These are phyloP conservation scores for Acacia confusa DNA, from an alignment of 306 rosid species.

Conservation along the genomic window DNA sequence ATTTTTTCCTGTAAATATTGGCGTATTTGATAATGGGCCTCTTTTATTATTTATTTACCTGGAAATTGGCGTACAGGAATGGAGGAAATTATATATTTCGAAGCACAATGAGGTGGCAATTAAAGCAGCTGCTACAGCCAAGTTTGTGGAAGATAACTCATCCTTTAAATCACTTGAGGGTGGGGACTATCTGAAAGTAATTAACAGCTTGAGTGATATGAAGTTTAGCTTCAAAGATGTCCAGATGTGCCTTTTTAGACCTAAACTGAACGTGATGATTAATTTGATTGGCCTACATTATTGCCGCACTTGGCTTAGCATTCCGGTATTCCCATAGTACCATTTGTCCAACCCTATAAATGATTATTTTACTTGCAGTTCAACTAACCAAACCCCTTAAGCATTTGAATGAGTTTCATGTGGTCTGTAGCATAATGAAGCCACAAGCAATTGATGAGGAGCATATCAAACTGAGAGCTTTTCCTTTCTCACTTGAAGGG, in stretches of 20 bases:
- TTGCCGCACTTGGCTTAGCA: conserved; percentile 51
- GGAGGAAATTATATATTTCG: conserved; percentile 65
- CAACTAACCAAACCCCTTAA: no score
- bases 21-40: no score
- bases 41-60: conserved; percentile 16
- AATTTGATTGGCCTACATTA: conserved; percentile 81
- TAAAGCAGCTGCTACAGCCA: conserved; percentile 42
- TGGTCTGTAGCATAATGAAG: no score
- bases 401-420: no score
- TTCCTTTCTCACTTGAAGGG: no score
- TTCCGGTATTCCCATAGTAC: conserved; percentile 56
- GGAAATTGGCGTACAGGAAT: conserved; percentile 50
- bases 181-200: conserved; percentile 61
- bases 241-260: conserved; percentile 62
- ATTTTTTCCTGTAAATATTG: no score
- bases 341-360: conserved; percentile 17
- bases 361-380: no score
- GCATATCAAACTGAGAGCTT: no score
- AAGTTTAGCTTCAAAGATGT: no score
- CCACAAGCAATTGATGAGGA: no score
- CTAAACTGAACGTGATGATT: conserved; percentile 48
- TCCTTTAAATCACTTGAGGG: conserved; percentile 55
- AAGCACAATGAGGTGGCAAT: conserved; percentile 60
- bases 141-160: conserved; percentile 53
- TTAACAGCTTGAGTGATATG: conserved; percentile 42